Percentiles rank a stretch among this genome's conserved stretches.
These are phyloP conservation scores for Aspergillus sp. DNA, from an alignment of 2,329 filamentous ascomycete genomes.

Conservation along the genomic window DNA sequence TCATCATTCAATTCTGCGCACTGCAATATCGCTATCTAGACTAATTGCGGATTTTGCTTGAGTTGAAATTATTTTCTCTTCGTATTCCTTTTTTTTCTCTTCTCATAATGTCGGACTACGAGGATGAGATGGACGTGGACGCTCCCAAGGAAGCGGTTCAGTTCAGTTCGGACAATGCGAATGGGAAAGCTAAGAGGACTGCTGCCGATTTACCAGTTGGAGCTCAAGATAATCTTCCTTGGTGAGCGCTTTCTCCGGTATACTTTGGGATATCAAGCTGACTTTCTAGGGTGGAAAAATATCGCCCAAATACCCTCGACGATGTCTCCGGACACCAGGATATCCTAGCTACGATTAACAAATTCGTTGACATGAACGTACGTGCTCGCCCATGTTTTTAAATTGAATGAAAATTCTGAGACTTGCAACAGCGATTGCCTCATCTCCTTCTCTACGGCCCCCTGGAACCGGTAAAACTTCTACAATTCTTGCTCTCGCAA, in stretches of 20 bases:
- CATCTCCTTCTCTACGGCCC: slow-evolving; percentile 96
- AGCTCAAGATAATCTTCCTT: slow-evolving; percentile 88
- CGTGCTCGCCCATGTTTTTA: slow-evolving; percentile 3
- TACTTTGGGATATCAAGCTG: slow-evolving; percentile 3
- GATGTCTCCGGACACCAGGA: slow-evolving; percentile 97
- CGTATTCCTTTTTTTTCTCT: neutral
- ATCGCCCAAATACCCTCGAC: slow-evolving; percentile 78
- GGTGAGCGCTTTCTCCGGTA: slow-evolving; percentile 48
- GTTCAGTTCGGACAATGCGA: slow-evolving; percentile 70
- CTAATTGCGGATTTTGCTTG: neutral
- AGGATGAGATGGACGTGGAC: slow-evolving; percentile 68
- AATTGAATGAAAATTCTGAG: neutral
- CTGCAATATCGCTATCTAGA: neutral
- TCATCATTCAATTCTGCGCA: neutral
- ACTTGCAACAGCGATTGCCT: slow-evolving; percentile 61
- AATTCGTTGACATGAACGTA: slow-evolving; percentile 88
- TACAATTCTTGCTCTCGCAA: slow-evolving; percentile 86
- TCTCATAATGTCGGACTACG: slow-evolving; percentile 49
- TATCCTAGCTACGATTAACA: slow-evolving; percentile 95
- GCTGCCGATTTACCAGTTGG: slow-evolving; percentile 91
- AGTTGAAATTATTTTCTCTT: neutral
- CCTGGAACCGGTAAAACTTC: slow-evolving; percentile 97
- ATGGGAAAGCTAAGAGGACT: slow-evolving; percentile 80
- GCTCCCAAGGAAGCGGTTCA: slow-evolving; percentile 49
- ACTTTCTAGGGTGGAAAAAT: slow-evolving; percentile 81